Evolutionary conservation across 805 yeast genomes (phyloP).

Genomic region (Barnettozyma sp.): DNA sequence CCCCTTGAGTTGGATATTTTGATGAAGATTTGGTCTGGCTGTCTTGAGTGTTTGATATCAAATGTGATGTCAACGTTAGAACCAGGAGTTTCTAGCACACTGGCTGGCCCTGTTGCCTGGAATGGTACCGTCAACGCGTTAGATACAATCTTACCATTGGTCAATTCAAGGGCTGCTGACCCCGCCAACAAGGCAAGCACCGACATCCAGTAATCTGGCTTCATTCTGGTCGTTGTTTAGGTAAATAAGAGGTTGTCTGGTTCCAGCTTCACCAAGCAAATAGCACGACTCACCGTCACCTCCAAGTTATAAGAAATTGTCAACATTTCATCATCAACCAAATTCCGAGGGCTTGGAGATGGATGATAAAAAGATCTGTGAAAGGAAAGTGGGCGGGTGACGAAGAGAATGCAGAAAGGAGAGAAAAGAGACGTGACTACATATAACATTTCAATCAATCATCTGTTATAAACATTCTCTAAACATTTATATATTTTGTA

Average conservation of each 20-base stretch:
- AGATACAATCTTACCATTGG: conserved; percentile 11
- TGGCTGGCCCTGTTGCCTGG: conserved; percentile 6
- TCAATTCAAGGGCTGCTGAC: conserved; percentile 15
- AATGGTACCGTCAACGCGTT: conserved; percentile 1
- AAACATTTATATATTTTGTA: conserved; percentile 12
- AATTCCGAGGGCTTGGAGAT: no score
- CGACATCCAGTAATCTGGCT: conserved; percentile 12
- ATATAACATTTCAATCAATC: conserved; percentile 1
- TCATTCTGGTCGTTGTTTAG: conserved; percentile 13
- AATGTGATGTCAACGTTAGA: conserved; percentile 18
- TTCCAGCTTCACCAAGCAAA: no score
- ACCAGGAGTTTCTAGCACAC: conserved; percentile 13
- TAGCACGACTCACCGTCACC: no score
- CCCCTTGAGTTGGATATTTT: conserved; percentile 18
- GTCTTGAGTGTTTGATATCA: conserved; percentile 11
- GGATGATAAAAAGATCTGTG: no score
- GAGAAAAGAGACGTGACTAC: no score
- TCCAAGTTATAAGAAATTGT: no score
- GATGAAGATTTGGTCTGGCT: conserved; percentile 24
- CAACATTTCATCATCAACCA: no score
- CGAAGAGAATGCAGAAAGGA: no score
- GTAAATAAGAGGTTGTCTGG: no score
- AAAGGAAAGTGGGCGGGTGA: no score
- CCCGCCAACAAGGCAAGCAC: conserved; percentile 11
- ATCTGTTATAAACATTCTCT: conserved; percentile 16